These are phyloP conservation scores for Pholiota microspora DNA, from an alignment of 768 basidiomycete species.

Conservation along the genomic window DNA sequence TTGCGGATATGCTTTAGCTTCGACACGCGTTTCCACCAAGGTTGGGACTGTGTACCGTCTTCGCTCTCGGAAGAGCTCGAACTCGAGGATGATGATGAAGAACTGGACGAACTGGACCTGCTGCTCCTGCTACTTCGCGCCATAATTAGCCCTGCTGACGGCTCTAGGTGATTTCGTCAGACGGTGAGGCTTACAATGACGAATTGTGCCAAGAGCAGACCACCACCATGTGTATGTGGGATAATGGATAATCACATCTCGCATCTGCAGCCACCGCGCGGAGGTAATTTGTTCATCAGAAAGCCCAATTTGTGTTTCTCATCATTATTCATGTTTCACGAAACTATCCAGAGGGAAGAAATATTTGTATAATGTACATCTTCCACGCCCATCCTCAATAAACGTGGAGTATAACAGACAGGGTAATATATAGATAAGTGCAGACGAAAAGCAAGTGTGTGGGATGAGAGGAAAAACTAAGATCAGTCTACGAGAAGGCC, in stretches of 20 bases:
- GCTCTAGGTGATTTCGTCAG: neutral
- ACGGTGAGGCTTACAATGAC: neutral
- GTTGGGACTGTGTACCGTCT: neutral
- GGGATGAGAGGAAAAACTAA: constrained; percentile 14
- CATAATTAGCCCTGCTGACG: constrained; percentile 4
- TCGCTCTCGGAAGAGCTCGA: constrained; percentile 6
- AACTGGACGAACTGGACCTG: neutral
- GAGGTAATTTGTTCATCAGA: too few species aligned
- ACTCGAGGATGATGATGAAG: constrained; percentile 8
- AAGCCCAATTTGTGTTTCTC: too few species aligned
- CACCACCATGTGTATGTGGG: neutral
- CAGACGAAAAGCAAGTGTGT: constrained; percentile 16
- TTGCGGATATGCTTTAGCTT: too few species aligned
- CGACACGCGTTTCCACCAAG: too few species aligned
- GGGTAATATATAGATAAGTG: constrained; percentile 22
- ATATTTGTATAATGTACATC: constrained; percentile 3
- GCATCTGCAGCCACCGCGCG: too few species aligned
- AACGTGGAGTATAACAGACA: constrained; percentile 15
- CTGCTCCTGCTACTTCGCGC: too few species aligned
- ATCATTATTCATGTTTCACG: too few species aligned
- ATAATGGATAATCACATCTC: neutral
- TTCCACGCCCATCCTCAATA: constrained; percentile 9
- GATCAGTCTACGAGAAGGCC: constrained; percentile 10
- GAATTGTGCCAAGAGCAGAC: neutral
- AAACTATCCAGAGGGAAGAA: neutral